Percentiles rank a stretch among this genome's conserved stretches.
Conservation (phyloP, 345 rosid species). For the Eucalyptus cladocalyx region DNA sequence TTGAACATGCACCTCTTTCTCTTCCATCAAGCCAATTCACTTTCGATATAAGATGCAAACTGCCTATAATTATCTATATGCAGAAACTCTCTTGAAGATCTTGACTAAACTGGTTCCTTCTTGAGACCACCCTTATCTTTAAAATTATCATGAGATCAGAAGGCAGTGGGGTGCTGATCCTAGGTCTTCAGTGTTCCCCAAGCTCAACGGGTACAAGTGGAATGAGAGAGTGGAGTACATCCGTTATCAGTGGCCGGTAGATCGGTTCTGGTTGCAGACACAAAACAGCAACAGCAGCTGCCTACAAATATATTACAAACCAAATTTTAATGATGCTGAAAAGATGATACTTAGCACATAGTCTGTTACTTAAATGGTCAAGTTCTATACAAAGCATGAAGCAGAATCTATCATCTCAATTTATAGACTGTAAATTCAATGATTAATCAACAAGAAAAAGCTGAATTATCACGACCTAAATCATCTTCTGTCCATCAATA, state of each 20-base stretch:
- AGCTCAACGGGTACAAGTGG: constrained; percentile 77
- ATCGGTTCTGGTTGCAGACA: constrained; percentile 94
- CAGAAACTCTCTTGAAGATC: not conserved
- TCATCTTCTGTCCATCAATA: not conserved
- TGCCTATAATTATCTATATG: not conserved
- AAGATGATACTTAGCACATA: not conserved
- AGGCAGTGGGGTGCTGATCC: not conserved
- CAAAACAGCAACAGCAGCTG: constrained; percentile 89
- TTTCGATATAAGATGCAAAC: not conserved
- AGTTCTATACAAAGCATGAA: not conserved
- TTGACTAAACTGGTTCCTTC: not conserved
- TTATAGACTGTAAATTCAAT: not conserved
- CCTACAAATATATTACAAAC: constrained; percentile 22
- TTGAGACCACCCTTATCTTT: not conserved
- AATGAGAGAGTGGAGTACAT: constrained; percentile 80
- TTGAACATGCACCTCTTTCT: not conserved
- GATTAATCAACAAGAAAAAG: not conserved
- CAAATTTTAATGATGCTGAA: not conserved
- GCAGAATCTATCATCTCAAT: not conserved
- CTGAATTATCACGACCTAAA: not conserved
- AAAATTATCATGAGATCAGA: not conserved
- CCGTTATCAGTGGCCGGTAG: constrained; percentile 82
- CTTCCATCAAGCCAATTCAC: not conserved
- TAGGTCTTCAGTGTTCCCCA: constrained; percentile 71
- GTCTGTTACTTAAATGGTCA: not conserved